Percentiles rank a stretch among this genome's conserved stretches.
These are phyloP conservation scores for Trichosanthes cucumerina DNA, from an alignment of 306 rosid species.

Conservation along the genomic window DNA sequence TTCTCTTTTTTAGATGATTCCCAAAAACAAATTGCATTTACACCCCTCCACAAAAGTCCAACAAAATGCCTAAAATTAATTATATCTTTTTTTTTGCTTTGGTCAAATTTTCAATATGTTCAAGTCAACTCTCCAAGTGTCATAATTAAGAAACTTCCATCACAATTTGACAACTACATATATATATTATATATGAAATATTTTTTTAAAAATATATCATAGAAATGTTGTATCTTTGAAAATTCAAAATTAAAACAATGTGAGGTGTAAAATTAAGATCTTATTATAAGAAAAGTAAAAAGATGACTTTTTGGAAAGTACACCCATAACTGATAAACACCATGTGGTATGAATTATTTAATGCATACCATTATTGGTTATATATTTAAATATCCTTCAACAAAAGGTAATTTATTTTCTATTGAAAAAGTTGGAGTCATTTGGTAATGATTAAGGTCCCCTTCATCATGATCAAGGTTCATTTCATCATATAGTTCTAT, in stretches of 20 bases:
- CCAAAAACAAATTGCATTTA: neutral
- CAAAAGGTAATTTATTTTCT: neutral
- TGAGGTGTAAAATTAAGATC: neutral
- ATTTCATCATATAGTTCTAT: neutral
- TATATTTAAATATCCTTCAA: neutral
- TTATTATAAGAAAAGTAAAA: neutral
- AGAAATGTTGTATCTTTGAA: neutral
- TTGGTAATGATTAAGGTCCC: neutral
- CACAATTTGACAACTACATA: neutral
- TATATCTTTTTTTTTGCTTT: neutral
- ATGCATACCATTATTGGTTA: neutral
- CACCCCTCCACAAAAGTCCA: neutral
- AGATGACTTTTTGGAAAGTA: neutral
- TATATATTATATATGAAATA: too few species aligned
- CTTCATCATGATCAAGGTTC: neutral
- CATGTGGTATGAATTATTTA: slow-evolving; percentile 1
- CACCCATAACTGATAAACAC: neutral
- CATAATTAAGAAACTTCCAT: neutral
- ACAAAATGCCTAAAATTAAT: neutral
- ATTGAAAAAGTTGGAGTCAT: neutral
- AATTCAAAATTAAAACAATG: neutral
- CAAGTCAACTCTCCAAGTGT: neutral
- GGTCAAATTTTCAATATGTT: neutral
- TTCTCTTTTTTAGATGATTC: neutral
- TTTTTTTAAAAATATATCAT: too few species aligned